Conservation (phyloP, 2,329 filamentous ascomycete species). For the Pseudopithomyces chartarum region DNA sequence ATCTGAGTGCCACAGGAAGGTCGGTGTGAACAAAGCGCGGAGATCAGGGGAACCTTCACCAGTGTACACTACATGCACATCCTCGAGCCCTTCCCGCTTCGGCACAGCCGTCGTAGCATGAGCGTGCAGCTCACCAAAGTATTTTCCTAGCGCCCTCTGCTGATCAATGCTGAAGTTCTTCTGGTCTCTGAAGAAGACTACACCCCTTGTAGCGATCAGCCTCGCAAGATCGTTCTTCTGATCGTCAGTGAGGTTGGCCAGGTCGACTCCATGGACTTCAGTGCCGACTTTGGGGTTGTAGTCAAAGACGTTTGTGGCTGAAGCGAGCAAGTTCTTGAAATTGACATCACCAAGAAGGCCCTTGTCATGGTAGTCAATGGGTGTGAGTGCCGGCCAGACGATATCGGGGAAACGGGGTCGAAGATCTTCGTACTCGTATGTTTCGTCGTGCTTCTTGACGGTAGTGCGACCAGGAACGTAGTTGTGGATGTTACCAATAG, state of each 20-base stretch:
- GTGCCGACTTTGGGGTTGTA: slow-evolving; percentile 63
- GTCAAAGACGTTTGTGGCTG: slow-evolving; percentile 61
- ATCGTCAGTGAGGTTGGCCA: slow-evolving; percentile 55
- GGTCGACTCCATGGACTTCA: slow-evolving; percentile 57
- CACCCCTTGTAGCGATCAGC: slow-evolving; percentile 59
- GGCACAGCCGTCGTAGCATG: slow-evolving; percentile 62
- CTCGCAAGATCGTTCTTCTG: slow-evolving; percentile 62
- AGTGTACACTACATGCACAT: slow-evolving; percentile 62
- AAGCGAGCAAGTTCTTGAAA: slow-evolving; percentile 58
- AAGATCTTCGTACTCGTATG: slow-evolving; percentile 59
- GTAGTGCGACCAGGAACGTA: slow-evolving; percentile 56
- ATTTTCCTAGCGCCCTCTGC: slow-evolving; percentile 57
- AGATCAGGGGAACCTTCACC: slow-evolving; percentile 60
- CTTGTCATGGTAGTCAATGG: slow-evolving; percentile 59
- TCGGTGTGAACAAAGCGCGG: slow-evolving; percentile 59
- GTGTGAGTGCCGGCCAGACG: slow-evolving; percentile 56
- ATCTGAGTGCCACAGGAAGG: slow-evolving; percentile 62
- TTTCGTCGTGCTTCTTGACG: slow-evolving; percentile 51
- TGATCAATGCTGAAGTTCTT: slow-evolving; percentile 59
- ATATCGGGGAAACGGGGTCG: slow-evolving; percentile 59
- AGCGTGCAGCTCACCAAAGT: slow-evolving; percentile 60
- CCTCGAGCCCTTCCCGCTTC: slow-evolving; percentile 55
- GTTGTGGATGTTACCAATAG: slow-evolving; percentile 30
- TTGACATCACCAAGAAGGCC: slow-evolving; percentile 59
- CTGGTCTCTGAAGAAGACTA: slow-evolving; percentile 64